phyloP scores from a whole-genome alignment of 2,329 filamentous ascomycete species.

The Cladosporium colombiae region DNA sequence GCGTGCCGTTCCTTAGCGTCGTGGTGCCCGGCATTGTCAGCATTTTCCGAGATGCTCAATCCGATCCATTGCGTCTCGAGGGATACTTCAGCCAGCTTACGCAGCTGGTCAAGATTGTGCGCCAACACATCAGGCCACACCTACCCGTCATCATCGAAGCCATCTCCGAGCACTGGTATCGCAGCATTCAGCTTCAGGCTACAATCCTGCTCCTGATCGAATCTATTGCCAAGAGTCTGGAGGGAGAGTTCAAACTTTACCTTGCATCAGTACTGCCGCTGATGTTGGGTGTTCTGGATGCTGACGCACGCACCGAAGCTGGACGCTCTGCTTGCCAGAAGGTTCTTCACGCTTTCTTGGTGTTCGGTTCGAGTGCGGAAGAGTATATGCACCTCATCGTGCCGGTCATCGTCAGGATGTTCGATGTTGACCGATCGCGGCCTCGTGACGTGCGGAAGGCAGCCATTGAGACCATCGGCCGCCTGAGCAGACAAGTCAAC shows the following conservation, averaged over 20 bases:
- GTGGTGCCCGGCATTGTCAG: slow-evolving; percentile 92
- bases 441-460: slow-evolving; percentile 73
- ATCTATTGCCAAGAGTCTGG: slow-evolving; percentile 86
- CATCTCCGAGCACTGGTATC: slow-evolving; percentile 87
- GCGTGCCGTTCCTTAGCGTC: slow-evolving; percentile 88
- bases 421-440: slow-evolving; percentile 66
- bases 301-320: slow-evolving; percentile 76
- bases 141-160: slow-evolving; percentile 83
- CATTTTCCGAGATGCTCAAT: slow-evolving; percentile 80
- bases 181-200: slow-evolving; percentile 75
- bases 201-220: slow-evolving; percentile 93
- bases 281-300: slow-evolving; percentile 92
- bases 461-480: slow-evolving; percentile 92
- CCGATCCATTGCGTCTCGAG: slow-evolving; percentile 68
- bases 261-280: slow-evolving; percentile 83
- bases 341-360: slow-evolving; percentile 90
- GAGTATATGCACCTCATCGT: slow-evolving; percentile 99
- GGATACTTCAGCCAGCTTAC: slow-evolving; percentile 98
- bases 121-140: slow-evolving; percentile 92
- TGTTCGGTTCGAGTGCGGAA: slow-evolving; percentile 93
- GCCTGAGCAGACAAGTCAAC: slow-evolving; percentile 93
- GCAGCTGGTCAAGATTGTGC: slow-evolving; percentile 88
- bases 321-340: slow-evolving; percentile 46
- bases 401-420: slow-evolving; percentile 89
- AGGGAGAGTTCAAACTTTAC: slow-evolving; percentile 98